Conservation (phyloP, 768 basidiomycete genomes). For the Naganishia friedmannii region DNA sequence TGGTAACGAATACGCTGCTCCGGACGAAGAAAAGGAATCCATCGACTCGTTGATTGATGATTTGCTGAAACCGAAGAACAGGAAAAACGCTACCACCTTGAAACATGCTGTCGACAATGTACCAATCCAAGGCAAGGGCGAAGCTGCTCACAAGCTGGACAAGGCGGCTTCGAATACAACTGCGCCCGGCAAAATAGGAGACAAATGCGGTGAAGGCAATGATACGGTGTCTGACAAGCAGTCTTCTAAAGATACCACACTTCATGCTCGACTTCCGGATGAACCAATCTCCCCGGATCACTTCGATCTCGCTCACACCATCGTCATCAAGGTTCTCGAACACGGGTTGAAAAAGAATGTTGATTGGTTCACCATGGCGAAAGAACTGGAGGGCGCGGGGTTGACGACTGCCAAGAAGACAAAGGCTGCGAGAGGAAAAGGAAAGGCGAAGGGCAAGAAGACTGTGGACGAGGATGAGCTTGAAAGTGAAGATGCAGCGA, state of each 20-base stretch:
- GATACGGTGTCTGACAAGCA: neutral
- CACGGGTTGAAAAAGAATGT: slow-evolving; percentile 25
- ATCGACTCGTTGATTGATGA: neutral
- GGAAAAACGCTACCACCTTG: neutral
- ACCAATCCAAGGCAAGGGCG: neutral
- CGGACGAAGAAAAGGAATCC: slow-evolving; percentile 6
- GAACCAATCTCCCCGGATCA: neutral
- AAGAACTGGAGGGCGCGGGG: slow-evolving; percentile 5
- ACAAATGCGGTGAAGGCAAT: neutral
- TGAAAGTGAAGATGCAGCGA: neutral
- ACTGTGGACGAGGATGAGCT: neutral
- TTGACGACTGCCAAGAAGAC: neutral
- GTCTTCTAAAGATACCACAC: neutral
- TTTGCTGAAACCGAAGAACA: neutral
- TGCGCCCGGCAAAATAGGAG: neutral
- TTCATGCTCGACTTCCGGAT: neutral
- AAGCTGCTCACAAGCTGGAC: neutral
- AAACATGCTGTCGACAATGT: neutral
- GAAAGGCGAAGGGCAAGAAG: slow-evolving; percentile 15
- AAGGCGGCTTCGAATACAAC: neutral
- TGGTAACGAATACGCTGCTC: neutral
- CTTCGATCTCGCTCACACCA: neutral
- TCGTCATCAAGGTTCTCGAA: slow-evolving; percentile 16
- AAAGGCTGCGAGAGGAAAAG: slow-evolving; percentile 6
- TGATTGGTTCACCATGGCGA: slow-evolving; percentile 27